These are phyloP conservation scores for Ajuga chamaepitys DNA, from an alignment of 257 asterid genomes.

Conservation along the genomic window DNA sequence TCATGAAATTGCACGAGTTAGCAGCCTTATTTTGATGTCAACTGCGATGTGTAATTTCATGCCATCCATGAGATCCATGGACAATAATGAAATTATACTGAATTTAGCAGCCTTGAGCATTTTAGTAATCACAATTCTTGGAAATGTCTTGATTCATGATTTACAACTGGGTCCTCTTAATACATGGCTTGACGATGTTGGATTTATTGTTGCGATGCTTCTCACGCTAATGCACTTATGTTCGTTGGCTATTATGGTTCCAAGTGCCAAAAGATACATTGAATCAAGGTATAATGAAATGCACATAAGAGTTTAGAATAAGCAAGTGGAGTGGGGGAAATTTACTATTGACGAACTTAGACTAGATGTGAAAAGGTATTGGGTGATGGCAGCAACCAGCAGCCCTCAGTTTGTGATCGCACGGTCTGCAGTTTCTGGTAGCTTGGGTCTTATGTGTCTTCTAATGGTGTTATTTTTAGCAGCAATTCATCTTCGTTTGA, in stretches of 20 bases:
- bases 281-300: constrained; percentile 11
- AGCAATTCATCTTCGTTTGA: no score
- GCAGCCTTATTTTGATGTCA: no score
- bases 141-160: constrained; percentile 14
- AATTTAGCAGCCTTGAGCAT: constrained; percentile 5
- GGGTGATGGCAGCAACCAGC: constrained; percentile 16
- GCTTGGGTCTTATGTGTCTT: constrained; percentile 4
- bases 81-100: no score
- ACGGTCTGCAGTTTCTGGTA: constrained; percentile 8
- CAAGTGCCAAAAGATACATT: not conserved
- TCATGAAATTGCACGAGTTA: no score
- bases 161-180: not conserved
- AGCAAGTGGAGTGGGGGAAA: not conserved
- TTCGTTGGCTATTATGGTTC: constrained; percentile 11
- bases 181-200: not conserved
- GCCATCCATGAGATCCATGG: no score
- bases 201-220: not conserved
- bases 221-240: not conserved
- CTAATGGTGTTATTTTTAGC: not conserved
- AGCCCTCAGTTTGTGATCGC: constrained; percentile 28
- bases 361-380: constrained; percentile 12
- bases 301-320: not conserved
- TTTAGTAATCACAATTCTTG: constrained; percentile 5
- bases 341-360: not conserved
- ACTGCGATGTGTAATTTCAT: no score